phyloP scores from a whole-genome alignment of 805 yeast species.

The Metschnikowia shivogae region DNA sequence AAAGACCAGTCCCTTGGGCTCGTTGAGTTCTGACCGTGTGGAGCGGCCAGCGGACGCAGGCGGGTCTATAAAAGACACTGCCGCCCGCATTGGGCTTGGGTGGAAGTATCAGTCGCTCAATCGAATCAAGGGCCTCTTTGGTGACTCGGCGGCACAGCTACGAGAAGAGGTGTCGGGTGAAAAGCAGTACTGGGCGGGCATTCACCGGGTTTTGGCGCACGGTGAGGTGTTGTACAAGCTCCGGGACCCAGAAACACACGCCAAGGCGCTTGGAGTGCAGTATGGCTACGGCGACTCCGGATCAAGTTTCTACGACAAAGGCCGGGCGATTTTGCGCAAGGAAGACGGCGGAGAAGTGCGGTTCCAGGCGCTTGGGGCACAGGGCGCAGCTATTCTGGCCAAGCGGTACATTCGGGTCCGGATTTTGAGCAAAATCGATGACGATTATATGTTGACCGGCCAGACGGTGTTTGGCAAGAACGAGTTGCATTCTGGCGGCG shows the following conservation, averaged over 20 bases:
- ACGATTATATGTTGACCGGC: slow-evolving; percentile 54
- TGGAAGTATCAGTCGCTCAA: slow-evolving; percentile 78
- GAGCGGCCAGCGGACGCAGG: slow-evolving; percentile 10
- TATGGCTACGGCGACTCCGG: slow-evolving; percentile 94
- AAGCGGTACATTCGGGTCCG: slow-evolving; percentile 56
- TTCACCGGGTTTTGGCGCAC: slow-evolving; percentile 43
- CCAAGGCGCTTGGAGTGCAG: slow-evolving; percentile 68
- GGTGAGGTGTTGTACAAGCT: slow-evolving; percentile 66
- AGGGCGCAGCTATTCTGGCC: slow-evolving; percentile 26
- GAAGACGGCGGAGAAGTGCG: slow-evolving; percentile 32
- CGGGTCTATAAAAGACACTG: slow-evolving; percentile 21
- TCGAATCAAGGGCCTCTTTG: slow-evolving; percentile 50
- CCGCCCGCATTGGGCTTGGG: slow-evolving; percentile 55
- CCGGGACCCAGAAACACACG: slow-evolving; percentile 45
- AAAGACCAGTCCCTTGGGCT: slow-evolving; percentile 70
- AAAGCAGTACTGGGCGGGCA: slow-evolving; percentile 57
- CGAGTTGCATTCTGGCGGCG: slow-evolving; percentile 4
- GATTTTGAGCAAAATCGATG: slow-evolving; percentile 51
- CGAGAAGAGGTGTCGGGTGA: slow-evolving; percentile 57
- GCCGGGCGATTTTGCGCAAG: slow-evolving; percentile 67
- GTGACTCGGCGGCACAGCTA: slow-evolving; percentile 48
- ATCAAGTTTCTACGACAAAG: slow-evolving; percentile 67
- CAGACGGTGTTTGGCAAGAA: slow-evolving; percentile 40
- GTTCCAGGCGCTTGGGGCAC: slow-evolving; percentile 29
- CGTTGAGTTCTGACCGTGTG: slow-evolving; percentile 53